Evolutionary conservation across 2,329 filamentous ascomycete genomes (phyloP).

Genomic region (Ceratocystiopsis sp.): DNA sequence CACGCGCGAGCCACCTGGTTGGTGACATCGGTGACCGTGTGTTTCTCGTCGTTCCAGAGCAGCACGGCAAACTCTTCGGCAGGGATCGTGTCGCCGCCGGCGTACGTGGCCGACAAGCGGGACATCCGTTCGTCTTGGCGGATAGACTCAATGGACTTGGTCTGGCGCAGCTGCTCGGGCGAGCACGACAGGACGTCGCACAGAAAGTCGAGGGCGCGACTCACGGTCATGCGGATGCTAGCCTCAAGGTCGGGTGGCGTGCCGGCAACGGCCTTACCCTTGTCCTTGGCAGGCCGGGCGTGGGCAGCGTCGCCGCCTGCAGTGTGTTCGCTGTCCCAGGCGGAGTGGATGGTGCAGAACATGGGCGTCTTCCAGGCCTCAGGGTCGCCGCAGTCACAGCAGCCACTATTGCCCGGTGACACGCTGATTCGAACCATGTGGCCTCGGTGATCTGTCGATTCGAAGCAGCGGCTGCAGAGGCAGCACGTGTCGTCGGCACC

Average conservation of each 20-base stretch:
- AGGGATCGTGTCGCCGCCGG: slow-evolving; percentile 46
- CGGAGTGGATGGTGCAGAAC: slow-evolving; percentile 84
- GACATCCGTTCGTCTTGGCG: slow-evolving; percentile 66
- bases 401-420: slow-evolving; percentile 12
- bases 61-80: slow-evolving; percentile 68
- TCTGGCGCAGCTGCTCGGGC: slow-evolving; percentile 77
- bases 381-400: slow-evolving; percentile 91
- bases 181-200: slow-evolving; percentile 97
- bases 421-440: slow-evolving; percentile 71
- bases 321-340: slow-evolving; percentile 21
- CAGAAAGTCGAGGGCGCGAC: slow-evolving; percentile 77
- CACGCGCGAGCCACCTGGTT: slow-evolving; percentile 86
- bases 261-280: slow-evolving; percentile 39
- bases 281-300: slow-evolving; percentile 26
- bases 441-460: slow-evolving; percentile 83
- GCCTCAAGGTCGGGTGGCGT: slow-evolving; percentile 61
- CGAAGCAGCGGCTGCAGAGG: slow-evolving; percentile 84
- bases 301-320: neutral
- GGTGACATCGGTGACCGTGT: slow-evolving; percentile 80
- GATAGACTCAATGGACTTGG: slow-evolving; percentile 71
- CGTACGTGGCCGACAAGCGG: slow-evolving; percentile 59
- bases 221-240: slow-evolving; percentile 72
- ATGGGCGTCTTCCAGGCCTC: slow-evolving; percentile 86
- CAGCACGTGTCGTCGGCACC: slow-evolving; percentile 91
- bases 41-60: slow-evolving; percentile 97